These are phyloP conservation scores for Nannizziopsis arthrosporioides DNA, from an alignment of 2,329 filamentous ascomycete genomes.

Conservation along the genomic window DNA sequence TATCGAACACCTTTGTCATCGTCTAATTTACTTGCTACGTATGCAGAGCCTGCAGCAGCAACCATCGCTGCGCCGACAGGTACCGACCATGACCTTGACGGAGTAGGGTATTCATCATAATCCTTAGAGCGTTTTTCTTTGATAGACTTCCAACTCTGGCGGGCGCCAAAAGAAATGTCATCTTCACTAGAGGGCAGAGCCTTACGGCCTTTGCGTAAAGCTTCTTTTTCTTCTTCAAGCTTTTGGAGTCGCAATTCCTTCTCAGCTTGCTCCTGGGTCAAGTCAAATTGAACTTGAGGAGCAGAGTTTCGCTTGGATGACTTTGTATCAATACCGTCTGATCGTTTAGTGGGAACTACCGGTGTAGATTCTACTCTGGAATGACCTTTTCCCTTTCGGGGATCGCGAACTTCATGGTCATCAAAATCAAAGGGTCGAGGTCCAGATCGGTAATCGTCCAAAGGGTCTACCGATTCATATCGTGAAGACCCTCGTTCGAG, in stretches of 20 bases:
- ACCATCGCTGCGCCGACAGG: constrained; percentile 38
- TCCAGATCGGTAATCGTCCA: constrained; percentile 1
- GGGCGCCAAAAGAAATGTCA: background rate
- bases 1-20: constrained; percentile 24
- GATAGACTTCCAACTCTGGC: background rate
- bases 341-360: constrained; percentile 25
- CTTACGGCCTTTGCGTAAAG: constrained; percentile 11
- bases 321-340: constrained; percentile 17
- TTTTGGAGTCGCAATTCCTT: constrained; percentile 31
- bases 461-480: background rate
- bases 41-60: constrained; percentile 33
- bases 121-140: constrained; percentile 9
- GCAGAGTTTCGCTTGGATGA: constrained; percentile 25
- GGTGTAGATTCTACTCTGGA: constrained; percentile 40
- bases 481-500: background rate
- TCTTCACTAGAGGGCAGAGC: background rate
- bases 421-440: background rate
- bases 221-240: constrained; percentile 16
- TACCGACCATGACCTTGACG: background rate
- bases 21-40: constrained; percentile 20
- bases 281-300: constrained; percentile 43
- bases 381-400: constrained; percentile 16
- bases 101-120: background rate
- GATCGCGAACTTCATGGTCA: background rate
- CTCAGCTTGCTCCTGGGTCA: constrained; percentile 46